These are phyloP conservation scores for Ascocoryne sarcoides DNA, from an alignment of 2,329 filamentous ascomycete genomes.

Conservation along the genomic window DNA sequence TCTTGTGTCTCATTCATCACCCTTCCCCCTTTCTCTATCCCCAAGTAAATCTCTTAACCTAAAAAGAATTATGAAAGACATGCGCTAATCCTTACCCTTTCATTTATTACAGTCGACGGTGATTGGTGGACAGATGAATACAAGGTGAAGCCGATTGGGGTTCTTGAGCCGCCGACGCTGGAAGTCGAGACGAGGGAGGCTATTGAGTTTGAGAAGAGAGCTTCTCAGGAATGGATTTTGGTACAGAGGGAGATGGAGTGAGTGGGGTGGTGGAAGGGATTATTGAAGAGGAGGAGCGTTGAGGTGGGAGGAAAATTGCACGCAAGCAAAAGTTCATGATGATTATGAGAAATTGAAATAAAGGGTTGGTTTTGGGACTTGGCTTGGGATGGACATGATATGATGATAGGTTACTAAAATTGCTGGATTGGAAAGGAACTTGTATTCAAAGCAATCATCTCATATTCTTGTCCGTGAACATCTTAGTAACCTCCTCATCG, in stretches of 20 bases:
- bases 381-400: not conserved
- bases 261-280: too few species aligned
- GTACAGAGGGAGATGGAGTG: not conserved
- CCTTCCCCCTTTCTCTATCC: not conserved
- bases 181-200: not conserved
- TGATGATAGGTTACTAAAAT: not conserved
- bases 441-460: too few species aligned
- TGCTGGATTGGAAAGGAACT: not conserved
- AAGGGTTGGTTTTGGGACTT: not conserved
- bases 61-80: not conserved
- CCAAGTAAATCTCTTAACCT: not conserved
- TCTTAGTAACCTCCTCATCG: constrained; percentile 2
- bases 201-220: not conserved
- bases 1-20: not conserved
- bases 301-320: too few species aligned
- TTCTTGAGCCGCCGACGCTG: constrained; percentile 3
- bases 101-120: constrained; percentile 10
- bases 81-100: too few species aligned
- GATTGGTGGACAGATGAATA: constrained; percentile 20
- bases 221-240: not conserved
- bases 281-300: too few species aligned
- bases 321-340: too few species aligned
- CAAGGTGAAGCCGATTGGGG: constrained; percentile 13
- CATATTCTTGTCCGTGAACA: too few species aligned
- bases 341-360: too few species aligned